Base-by-base conservation (phyloP, 2,329 filamentous ascomycete species). In the Alternaria ethzedia region DNA sequence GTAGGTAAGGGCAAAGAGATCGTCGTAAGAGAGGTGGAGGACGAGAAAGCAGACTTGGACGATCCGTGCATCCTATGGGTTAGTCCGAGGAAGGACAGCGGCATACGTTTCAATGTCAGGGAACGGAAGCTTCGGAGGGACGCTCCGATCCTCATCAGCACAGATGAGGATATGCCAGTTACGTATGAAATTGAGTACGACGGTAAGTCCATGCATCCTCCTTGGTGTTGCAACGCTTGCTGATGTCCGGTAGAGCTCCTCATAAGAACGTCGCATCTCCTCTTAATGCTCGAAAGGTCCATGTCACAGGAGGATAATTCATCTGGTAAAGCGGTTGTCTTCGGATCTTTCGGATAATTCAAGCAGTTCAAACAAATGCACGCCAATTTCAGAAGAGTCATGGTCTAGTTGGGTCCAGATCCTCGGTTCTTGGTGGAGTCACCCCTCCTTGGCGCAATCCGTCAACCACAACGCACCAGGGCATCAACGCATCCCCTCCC, bases 181-280 rank as follows among this genome's bases (percentile, higher is more conserved):
- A 88, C 85, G 57, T 96, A 93, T 75, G 86, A 86, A 46, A 82
- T 96, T 26, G 87, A 91, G 59, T 91, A 92, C 72, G 84, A 92
- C 86, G 89, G 91, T 93, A 82, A 49, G 49, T 26, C 11, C 5
- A 25, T 62, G 84, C 75, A 47, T 25, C 25, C 5, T 11, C 13
- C 25, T 28, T 45, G 21, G 15, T n/a, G 17, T 25, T 10, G 12
- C 21, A 6, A 2, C 32, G 9, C 6, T 49, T 10, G 28, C 63
- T 67, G 13, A 67, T 46, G 17, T 26, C 8, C 8, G 10, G 26
- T 21, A 77, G 78, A 78, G 57, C 70, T 78, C 6, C 66, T 78
- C 17, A 71, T 78, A 26, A 69, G 74, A 28, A 79, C 76, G 6
- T 76, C 73, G 13, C 71, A 78, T 64, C 69, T 78, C 12, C 60